Evolutionary conservation across 768 basidiomycete species (phyloP).

Genomic region (Termitomyces sp.): DNA sequence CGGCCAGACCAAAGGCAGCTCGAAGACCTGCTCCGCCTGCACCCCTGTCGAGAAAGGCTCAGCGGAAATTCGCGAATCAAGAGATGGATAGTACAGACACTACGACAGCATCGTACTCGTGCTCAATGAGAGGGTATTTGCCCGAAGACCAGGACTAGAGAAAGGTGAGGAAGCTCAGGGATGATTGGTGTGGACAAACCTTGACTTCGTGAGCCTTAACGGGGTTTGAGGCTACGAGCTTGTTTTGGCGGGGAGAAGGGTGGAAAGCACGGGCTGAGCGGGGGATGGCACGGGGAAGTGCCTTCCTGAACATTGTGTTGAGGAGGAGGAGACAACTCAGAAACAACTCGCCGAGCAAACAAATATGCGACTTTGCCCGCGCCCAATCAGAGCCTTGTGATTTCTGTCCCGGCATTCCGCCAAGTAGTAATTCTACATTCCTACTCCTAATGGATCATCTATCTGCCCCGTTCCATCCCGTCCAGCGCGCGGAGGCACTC

Average conservation of each 20-base stretch:
- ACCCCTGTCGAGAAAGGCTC: constrained; percentile 49
- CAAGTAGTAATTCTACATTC: constrained; percentile 1
- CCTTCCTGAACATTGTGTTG: constrained; percentile 59
- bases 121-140: constrained; percentile 96
- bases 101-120: constrained; percentile 98
- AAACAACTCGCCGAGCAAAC: constrained; percentile 14
- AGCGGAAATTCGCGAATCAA: neutral
- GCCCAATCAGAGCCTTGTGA: constrained; percentile 39
- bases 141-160: constrained; percentile 72
- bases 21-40: constrained; percentile 98
- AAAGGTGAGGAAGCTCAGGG: constrained; percentile 14
- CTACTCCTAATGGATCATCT: constrained; percentile 40
- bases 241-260: constrained; percentile 53
- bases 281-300: constrained; percentile 49
- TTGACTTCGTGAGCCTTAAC: constrained; percentile 80
- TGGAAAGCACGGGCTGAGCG: constrained; percentile 60
- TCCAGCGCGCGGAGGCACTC: constrained; percentile 37
- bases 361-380: constrained; percentile 11
- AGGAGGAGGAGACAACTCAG: constrained; percentile 17
- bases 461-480: constrained; percentile 26
- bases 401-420: constrained; percentile 23
- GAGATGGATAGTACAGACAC: constrained; percentile 65
- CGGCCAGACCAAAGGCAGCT: constrained; percentile 97
- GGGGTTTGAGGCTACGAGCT: constrained; percentile 67
- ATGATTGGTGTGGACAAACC: constrained; percentile 35